Evolutionary conservation across 2,329 filamentous ascomycete species (phyloP).

Genomic region (Plenodomus tracheiphilus): DNA sequence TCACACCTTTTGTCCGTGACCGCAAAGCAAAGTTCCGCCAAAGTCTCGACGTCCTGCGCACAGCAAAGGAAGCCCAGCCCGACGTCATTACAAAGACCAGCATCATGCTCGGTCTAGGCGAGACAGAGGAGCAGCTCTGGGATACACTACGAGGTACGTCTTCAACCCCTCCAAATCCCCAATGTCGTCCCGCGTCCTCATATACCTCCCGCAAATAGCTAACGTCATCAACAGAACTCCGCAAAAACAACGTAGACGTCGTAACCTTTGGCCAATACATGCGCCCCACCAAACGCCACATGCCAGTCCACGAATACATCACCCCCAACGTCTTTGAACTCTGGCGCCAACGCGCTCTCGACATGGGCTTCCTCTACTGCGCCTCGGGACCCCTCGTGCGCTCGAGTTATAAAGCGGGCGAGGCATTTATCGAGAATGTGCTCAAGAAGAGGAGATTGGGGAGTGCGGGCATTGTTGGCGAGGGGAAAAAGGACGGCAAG

Average conservation of each 20-base stretch:
- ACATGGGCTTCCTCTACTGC: constrained; percentile 96
- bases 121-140: constrained; percentile 85
- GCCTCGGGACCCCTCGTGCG: constrained; percentile 90
- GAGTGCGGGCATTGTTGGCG: constrained; percentile 2
- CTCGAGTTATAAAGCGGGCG: constrained; percentile 96
- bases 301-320: constrained; percentile 95
- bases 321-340: constrained; percentile 88
- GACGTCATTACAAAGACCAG: constrained; percentile 97
- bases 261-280: constrained; percentile 99
- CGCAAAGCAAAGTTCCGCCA: constrained; percentile 87
- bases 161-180: neutral
- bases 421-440: constrained; percentile 98
- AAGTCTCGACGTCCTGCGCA: constrained; percentile 75
- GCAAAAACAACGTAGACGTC: constrained; percentile 82
- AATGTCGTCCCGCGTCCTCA: neutral
- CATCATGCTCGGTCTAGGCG: constrained; percentile 93
- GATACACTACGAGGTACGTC: constrained; percentile 68
- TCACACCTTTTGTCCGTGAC: constrained; percentile 90
- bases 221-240: constrained; percentile 62
- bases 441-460: constrained; percentile 67
- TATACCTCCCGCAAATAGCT: neutral
- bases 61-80: constrained; percentile 76
- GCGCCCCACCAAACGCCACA: constrained; percentile 96
- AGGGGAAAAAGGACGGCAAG: constrained; percentile 1
- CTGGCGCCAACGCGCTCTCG: constrained; percentile 86